Evolutionary conservation across 225 moss, liverwort and hornwort genomes (phyloP).

Genomic region (Antitrichia curtipendula): DNA sequence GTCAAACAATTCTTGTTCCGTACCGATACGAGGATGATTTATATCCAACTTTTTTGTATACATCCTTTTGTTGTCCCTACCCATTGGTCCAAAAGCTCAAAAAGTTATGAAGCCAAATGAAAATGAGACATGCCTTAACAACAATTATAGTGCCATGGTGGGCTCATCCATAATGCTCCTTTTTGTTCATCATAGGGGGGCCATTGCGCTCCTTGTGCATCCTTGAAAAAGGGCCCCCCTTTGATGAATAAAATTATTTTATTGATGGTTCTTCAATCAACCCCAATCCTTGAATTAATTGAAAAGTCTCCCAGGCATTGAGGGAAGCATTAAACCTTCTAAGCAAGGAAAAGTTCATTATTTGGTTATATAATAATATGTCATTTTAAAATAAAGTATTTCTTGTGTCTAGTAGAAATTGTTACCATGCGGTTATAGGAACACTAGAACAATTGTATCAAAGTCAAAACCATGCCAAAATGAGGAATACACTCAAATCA

Average conservation of each 20-base stretch:
- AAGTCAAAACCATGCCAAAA: no score
- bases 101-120: not conserved
- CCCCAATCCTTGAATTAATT: not conserved
- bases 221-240: not conserved
- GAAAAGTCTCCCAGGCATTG: not conserved
- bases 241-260: not conserved
- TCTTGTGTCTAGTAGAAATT: not conserved
- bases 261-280: not conserved
- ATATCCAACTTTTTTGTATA: not conserved
- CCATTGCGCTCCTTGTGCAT: not conserved
- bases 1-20: not conserved
- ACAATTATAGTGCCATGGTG: not conserved
- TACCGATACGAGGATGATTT: not conserved
- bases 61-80: accelerated
- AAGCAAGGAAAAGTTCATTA: accelerated
- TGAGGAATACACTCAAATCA: no score
- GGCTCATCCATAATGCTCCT: not conserved
- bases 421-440: accelerated
- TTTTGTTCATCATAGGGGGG: not conserved
- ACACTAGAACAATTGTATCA: no score
- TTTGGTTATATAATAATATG: not conserved
- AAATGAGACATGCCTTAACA: not conserved
- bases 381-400: not conserved
- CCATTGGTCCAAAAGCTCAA: not conserved
- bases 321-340: not conserved